Conservation (phyloP, 495 filamentous ascomycete genomes). For the Thozetella sp. region DNA sequence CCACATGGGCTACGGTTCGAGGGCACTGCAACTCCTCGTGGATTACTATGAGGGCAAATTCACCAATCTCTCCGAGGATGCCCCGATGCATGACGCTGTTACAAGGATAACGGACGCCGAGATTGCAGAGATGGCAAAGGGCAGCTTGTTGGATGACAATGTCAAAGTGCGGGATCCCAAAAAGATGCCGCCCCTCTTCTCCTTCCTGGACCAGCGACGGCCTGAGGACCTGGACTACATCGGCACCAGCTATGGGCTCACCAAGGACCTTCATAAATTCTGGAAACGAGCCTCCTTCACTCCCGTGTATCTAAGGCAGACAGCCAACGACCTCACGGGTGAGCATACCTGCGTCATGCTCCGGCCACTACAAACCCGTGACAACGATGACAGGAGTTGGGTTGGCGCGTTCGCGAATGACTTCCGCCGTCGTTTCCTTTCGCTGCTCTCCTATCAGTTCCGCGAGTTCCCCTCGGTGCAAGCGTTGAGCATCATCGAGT, state of each 20-base stretch:
- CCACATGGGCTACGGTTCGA: constrained; percentile 90
- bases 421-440: constrained; percentile 89
- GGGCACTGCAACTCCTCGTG: constrained; percentile 79
- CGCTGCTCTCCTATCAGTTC: constrained; percentile 90
- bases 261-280: constrained; percentile 87
- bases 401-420: constrained; percentile 87
- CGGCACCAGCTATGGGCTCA: constrained; percentile 94
- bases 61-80: constrained; percentile 71
- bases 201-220: constrained; percentile 81
- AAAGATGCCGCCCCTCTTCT: constrained; percentile 90
- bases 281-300: constrained; percentile 89
- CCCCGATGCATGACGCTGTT: constrained; percentile 55
- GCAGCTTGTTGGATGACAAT: constrained; percentile 81
- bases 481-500: constrained; percentile 87
- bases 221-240: constrained; percentile 86
- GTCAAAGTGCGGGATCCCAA: constrained; percentile 88
- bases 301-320: constrained; percentile 95
- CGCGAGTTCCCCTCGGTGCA: constrained; percentile 78
- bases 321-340: constrained; percentile 92
- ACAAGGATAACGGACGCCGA: constrained; percentile 84
- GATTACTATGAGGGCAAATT: constrained; percentile 98
- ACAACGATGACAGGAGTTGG: constrained; percentile 73
- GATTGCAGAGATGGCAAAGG: constrained; percentile 76
- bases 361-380: constrained; percentile 60
- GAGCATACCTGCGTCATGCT: constrained; percentile 99